phyloP scores from a whole-genome alignment of 1,284 basidiomycete species.

The Tetrapyrgos nigripes region DNA sequence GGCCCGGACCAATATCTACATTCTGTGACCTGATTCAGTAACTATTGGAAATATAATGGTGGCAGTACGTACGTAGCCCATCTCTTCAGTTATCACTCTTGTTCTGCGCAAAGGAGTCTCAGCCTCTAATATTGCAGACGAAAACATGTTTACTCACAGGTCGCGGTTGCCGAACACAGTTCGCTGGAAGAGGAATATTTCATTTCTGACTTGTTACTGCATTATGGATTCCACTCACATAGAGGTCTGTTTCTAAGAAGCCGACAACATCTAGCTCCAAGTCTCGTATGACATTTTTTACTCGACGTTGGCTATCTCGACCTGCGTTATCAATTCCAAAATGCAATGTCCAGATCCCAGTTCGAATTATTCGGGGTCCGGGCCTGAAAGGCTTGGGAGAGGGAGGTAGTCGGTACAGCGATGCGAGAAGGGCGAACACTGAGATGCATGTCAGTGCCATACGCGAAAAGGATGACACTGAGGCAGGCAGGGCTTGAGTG shows the following conservation, averaged over 20 bases:
- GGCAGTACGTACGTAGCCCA: conserved; percentile 74
- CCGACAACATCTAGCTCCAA: conserved; percentile 86
- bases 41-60: neutral
- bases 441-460: conserved; percentile 50
- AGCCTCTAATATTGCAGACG: neutral
- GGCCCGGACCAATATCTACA: conserved; percentile 86
- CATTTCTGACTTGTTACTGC: neutral
- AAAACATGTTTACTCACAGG: conserved; percentile 55
- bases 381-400: conserved; percentile 66
- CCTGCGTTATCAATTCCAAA: conserved; percentile 88
- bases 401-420: conserved; percentile 59
- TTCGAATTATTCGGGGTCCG: conserved; percentile 76
- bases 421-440: conserved; percentile 56
- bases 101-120: conserved; percentile 52
- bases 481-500: conserved; percentile 16
- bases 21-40: conserved; percentile 48
- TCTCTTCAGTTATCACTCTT: conserved; percentile 76
- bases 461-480: conserved; percentile 30
- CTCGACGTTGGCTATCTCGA: conserved; percentile 82
- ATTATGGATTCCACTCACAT: conserved; percentile 54
- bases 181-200: conserved; percentile 51
- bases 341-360: conserved; percentile 94
- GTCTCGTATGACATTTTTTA: conserved; percentile 79
- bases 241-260: conserved; percentile 87
- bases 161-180: conserved; percentile 92